Evolutionary conservation across 1,284 basidiomycete species (phyloP), one percentile per base, ranked within the genome.

Genomic region (Gomphus bonarii): DNA sequence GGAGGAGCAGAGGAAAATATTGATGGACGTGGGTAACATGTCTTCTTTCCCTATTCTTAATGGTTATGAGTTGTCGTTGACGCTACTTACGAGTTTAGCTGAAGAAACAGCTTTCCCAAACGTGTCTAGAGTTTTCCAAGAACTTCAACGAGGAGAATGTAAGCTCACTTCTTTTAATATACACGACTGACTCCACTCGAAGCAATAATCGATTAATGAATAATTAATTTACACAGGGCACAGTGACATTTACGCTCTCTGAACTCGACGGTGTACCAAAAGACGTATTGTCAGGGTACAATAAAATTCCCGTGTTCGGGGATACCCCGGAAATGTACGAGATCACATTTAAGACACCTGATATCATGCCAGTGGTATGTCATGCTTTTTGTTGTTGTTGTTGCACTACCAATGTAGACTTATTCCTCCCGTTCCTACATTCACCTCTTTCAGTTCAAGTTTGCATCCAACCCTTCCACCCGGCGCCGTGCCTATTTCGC

Each of bases 61-160:
- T 33, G 2, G 36, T n/a, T 3, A 30, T 20, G 11, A n/a, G n/a
- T 16, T 22, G 20, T 5, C 1, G 10, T 33, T 33, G 31, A 33
- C 31, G 31, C 31, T 4, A 8, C 49, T 30, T 1, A 14, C 12
- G 16, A 22, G 5, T 22, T 46, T 30, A 67, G 60, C 60, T 71
- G 44, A 68, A 70, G 61, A 69, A 69, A 48, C 80, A 87, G 61
- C 72, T 91, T 1, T 84, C 82, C 12, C 77, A 84, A 62, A 75
- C 77, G 22, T 88, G 81, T 66, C 69, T 89, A 22, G 84, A 87
- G 63, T 91, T 91, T 64, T 60, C 60, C 20, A 88, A 88, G 84
- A 89, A 90, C 70, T 88, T 84, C 69, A 91, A 91, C 63, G 87
- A 92, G 68, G 90, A 92, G 65, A 84, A 84, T 55, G 88, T 88